These are phyloP conservation scores for Incumbomyces lentus DNA, from an alignment of 2,329 filamentous ascomycete species.

Conservation along the genomic window DNA sequence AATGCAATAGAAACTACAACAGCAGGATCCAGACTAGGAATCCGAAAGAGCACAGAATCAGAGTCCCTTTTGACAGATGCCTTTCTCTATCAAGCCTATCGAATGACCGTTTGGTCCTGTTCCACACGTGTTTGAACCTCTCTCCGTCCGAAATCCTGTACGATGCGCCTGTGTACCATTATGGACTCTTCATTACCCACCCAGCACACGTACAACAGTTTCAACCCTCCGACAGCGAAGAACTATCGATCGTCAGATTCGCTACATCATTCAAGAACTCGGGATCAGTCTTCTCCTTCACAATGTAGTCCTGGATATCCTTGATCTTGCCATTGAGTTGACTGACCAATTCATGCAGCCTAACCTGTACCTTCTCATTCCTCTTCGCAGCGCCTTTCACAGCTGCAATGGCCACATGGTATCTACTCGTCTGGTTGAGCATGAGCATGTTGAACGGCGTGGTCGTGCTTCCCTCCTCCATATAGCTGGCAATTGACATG, in stretches of 20 bases:
- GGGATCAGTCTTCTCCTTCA: constrained; percentile 35
- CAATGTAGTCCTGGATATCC: constrained; percentile 45
- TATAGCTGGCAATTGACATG: constrained; percentile 49
- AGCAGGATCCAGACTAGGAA: no score
- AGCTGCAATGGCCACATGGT: constrained; percentile 48
- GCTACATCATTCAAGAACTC: constrained; percentile 16
- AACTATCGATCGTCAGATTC: constrained; percentile 13
- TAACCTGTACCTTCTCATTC: constrained; percentile 40
- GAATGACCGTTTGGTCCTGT: no score
- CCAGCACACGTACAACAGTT: not conserved
- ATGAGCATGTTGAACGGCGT: constrained; percentile 64
- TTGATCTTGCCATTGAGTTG: constrained; percentile 40
- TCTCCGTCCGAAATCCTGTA: no score
- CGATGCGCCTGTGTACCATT: no score
- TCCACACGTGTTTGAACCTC: no score
- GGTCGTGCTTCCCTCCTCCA: constrained; percentile 56
- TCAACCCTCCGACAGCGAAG: constrained; percentile 14
- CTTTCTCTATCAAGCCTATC: no score
- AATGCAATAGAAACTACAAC: no score
- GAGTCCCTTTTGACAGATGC: no score
- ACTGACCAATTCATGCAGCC: constrained; percentile 37
- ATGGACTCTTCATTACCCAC: no score
- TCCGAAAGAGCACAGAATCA: no score
- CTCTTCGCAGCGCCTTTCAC: constrained; percentile 37
- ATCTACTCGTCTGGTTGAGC: constrained; percentile 49